Percentiles rank a stretch among this genome's conserved stretches.
phyloP scores from a whole-genome alignment of 306 rosid species.

The Sechiopsis laciniata region DNA sequence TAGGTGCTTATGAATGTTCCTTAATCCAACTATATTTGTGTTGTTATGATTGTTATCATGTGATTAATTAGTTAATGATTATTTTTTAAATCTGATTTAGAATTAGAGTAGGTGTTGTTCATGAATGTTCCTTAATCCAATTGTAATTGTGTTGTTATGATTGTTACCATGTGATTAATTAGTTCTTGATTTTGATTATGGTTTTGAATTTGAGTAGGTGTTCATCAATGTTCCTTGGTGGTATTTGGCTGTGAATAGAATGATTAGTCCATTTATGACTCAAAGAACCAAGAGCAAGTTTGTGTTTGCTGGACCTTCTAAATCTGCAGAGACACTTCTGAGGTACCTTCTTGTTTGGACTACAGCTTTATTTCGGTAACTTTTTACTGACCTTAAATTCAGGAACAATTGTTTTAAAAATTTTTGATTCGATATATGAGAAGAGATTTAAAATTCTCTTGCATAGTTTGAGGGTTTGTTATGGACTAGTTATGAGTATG shows the following conservation, averaged over 20 bases:
- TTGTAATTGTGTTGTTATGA: background rate
- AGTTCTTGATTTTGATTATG: too few species aligned
- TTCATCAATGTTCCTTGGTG: constrained; percentile 84
- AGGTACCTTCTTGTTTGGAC: constrained; percentile 26
- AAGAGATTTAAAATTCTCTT: background rate
- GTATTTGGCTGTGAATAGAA: constrained; percentile 61
- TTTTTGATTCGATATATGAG: background rate
- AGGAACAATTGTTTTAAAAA: background rate
- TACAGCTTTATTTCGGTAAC: background rate
- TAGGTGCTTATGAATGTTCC: too few species aligned
- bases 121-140: background rate
- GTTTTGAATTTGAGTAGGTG: constrained; percentile 32
- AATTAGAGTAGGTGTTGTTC: background rate
- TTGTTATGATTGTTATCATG: too few species aligned
- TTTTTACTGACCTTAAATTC: too few species aligned
- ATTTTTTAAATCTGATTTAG: background rate
- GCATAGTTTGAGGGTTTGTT: too few species aligned
- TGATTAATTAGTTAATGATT: background rate
- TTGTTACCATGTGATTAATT: background rate
- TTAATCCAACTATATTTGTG: too few species aligned
- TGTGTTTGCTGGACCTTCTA: constrained; percentile 64
- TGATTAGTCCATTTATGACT: constrained; percentile 68
- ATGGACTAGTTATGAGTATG: too few species aligned
- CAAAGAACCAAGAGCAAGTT: constrained; percentile 69
- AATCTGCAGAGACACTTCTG: constrained; percentile 51